A percentile compares a stretch with the other conserved stretches of the same genome.
These are phyloP conservation scores for Aspergillus indologenus DNA, from an alignment of 495 filamentous ascomycete genomes.

Conservation along the genomic window DNA sequence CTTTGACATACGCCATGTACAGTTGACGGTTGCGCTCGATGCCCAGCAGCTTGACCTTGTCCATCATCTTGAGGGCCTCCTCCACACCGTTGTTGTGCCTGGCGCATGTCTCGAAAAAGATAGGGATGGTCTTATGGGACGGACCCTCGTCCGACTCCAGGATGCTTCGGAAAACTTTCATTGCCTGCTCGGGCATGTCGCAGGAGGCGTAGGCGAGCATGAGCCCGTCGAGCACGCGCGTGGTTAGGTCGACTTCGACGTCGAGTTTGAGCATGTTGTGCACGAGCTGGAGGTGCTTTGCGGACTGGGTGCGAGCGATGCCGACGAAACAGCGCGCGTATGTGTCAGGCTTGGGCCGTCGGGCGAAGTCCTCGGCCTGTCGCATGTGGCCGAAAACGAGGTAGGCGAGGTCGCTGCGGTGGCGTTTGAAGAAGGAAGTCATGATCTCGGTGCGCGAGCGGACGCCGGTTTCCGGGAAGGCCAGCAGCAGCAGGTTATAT, in stretches of 20 bases:
- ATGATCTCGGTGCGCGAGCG: conserved; percentile 68
- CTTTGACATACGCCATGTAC: conserved; percentile 69
- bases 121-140: conserved; percentile 68
- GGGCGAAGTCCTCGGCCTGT: conserved; percentile 50
- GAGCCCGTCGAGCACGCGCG: conserved; percentile 70
- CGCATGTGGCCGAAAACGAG: conserved; percentile 90
- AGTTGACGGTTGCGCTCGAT: conserved; percentile 69
- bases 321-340: conserved; percentile 78
- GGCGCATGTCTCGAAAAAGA: conserved; percentile 76
- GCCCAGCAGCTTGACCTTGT: conserved; percentile 67
- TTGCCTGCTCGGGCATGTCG: conserved; percentile 57
- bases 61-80: conserved; percentile 71
- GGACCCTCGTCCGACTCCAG: conserved; percentile 76
- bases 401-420: conserved; percentile 74
- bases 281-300: conserved; percentile 64
- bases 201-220: conserved; percentile 80
- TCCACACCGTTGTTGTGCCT: conserved; percentile 55
- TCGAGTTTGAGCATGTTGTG: conserved; percentile 95
- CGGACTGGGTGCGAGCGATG: conserved; percentile 60
- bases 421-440: conserved; percentile 74
- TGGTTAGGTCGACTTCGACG: conserved; percentile 69
- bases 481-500: conserved; percentile 70
- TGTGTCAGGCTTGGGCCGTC: conserved; percentile 64
- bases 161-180: conserved; percentile 81
- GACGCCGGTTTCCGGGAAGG: conserved; percentile 71